Conservation (phyloP, 352 stramenopile species). For the Peronospora belbahrii region DNA sequence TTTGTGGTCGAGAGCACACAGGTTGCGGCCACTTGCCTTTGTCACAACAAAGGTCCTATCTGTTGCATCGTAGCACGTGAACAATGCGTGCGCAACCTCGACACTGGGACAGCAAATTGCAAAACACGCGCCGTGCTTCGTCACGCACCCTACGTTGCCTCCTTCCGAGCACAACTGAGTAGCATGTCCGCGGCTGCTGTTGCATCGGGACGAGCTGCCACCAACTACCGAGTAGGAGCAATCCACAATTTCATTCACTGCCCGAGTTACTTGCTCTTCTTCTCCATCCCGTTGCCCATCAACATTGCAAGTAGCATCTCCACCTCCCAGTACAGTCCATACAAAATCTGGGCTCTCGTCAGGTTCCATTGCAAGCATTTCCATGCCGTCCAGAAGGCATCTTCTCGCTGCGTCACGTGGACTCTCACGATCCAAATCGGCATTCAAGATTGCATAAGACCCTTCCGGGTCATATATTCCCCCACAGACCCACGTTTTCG, state of each 20-base stretch:
- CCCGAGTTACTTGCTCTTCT: slow-evolving; percentile 57
- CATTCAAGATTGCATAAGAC: slow-evolving; percentile 72
- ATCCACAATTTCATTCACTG: slow-evolving; percentile 69
- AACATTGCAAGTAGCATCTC: slow-evolving; percentile 37
- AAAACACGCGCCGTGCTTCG: slow-evolving; percentile 60
- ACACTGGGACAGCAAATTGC: slow-evolving; percentile 75
- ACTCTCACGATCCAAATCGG: slow-evolving; percentile 45
- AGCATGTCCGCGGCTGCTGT: slow-evolving; percentile 22
- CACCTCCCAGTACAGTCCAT: slow-evolving; percentile 49
- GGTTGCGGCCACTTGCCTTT: slow-evolving; percentile 49
- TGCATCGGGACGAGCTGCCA: slow-evolving; percentile 35
- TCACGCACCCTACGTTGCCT: slow-evolving; percentile 49
- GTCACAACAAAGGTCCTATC: slow-evolving; percentile 62
- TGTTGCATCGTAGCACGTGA: slow-evolving; percentile 78
- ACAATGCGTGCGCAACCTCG: slow-evolving; percentile 66
- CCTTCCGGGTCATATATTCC: slow-evolving; percentile 79
- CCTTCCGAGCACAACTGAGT: slow-evolving; percentile 78
- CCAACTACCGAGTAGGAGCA: slow-evolving; percentile 62
- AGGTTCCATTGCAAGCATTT: slow-evolving; percentile 60
- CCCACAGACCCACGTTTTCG: slow-evolving; percentile 56
- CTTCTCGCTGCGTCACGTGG: slow-evolving; percentile 54
- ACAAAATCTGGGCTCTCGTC: slow-evolving; percentile 75
- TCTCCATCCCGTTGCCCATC: slow-evolving; percentile 37
- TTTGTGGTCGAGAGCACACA: slow-evolving; percentile 61
- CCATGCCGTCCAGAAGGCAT: slow-evolving; percentile 60